A percentile compares a stretch with the other conserved stretches of the same genome.
Evolutionary conservation across 2,329 filamentous ascomycete species (phyloP).

Genomic region (Aspergillus carbonarius): DNA sequence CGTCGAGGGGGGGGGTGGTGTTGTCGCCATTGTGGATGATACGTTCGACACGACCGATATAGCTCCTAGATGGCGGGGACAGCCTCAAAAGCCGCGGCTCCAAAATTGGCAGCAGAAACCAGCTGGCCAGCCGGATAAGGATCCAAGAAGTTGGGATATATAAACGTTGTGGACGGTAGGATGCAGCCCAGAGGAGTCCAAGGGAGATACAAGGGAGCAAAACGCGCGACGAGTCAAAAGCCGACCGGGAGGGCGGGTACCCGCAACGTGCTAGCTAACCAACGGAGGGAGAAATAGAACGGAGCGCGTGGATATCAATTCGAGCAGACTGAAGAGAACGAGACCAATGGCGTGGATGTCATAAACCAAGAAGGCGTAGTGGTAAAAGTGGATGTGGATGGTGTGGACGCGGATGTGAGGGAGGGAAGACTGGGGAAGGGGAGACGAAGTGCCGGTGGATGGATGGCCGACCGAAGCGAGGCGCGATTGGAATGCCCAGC

Average conservation of each 20-base stretch:
- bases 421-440: slow-evolving; percentile 4
- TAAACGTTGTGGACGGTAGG: background rate
- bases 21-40: slow-evolving; percentile 41
- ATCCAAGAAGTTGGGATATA: slow-evolving; percentile 8
- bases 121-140: background rate
- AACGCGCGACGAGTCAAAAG: slow-evolving; percentile 19
- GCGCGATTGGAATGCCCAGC: slow-evolving; percentile 6
- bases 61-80: background rate
- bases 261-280: slow-evolving; percentile 3
- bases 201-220: slow-evolving; percentile 17
- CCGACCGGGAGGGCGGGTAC: slow-evolving; percentile 12
- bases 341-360: slow-evolving; percentile 4
- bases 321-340: slow-evolving; percentile 5
- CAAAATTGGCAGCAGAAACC: background rate
- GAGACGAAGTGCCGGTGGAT: background rate
- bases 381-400: background rate
- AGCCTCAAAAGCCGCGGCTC: background rate
- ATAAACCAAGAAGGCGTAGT: background rate
- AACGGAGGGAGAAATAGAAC: background rate
- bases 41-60: background rate
- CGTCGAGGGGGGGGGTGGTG: slow-evolving; percentile 43
- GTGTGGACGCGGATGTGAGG: background rate
- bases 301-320: background rate
- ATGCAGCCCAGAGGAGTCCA: slow-evolving; percentile 3
- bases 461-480: background rate